phyloP scores from a whole-genome alignment of 1,139 yeast species.

The Hansenula anomala region DNA sequence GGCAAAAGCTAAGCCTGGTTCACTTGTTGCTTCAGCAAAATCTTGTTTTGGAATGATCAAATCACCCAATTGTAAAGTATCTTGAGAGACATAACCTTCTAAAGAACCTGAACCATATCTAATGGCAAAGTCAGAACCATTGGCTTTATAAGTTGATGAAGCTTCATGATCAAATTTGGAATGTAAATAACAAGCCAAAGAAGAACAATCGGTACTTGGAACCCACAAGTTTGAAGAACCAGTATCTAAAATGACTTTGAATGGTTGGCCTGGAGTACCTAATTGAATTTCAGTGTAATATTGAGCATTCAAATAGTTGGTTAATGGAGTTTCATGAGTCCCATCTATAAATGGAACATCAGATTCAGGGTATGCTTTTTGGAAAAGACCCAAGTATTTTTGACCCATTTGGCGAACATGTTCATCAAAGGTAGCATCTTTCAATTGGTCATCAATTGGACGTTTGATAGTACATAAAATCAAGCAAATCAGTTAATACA shows the following conservation, averaged over 20 bases:
- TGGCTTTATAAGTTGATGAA: slow-evolving; percentile 76
- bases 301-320: slow-evolving; percentile 92
- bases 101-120: slow-evolving; percentile 90
- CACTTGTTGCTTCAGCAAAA: slow-evolving; percentile 94
- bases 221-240: slow-evolving; percentile 98
- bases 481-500: too few species aligned
- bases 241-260: slow-evolving; percentile 89
- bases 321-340: slow-evolving; percentile 69
- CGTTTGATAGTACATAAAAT: too few species aligned
- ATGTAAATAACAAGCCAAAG: slow-evolving; percentile 94
- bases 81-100: slow-evolving; percentile 89
- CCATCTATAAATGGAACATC: slow-evolving; percentile 40
- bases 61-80: slow-evolving; percentile 75
- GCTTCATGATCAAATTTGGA: slow-evolving; percentile 78
- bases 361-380: slow-evolving; percentile 36
- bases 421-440: slow-evolving; percentile 54
- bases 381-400: slow-evolving; percentile 61
- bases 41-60: slow-evolving; percentile 81
- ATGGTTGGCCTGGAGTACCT: slow-evolving; percentile 91
- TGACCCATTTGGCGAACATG: slow-evolving; percentile 68
- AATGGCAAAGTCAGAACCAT: slow-evolving; percentile 81
- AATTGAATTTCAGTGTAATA: slow-evolving; percentile 84
- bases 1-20: slow-evolving; percentile 97
- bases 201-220: slow-evolving; percentile 82
- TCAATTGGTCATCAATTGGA: slow-evolving; percentile 56